Evolutionary conservation across 805 yeast genomes (phyloP), one percentile per base, ranked within the genome.

Genomic region (Brettanomyces sp.): DNA sequence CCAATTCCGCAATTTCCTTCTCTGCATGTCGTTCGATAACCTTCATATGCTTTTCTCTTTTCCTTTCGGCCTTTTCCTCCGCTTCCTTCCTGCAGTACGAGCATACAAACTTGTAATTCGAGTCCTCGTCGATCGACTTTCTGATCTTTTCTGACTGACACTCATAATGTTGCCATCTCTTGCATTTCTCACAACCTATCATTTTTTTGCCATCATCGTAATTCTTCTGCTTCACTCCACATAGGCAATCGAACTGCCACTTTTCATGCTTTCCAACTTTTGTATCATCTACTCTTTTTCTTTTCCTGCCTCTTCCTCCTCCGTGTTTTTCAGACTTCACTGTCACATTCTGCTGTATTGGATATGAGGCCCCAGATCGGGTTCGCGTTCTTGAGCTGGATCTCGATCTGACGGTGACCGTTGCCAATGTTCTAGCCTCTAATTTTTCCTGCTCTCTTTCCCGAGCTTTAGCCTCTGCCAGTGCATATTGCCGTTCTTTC

Each of bases 161-260:
- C 12, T 50, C 56, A 3, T 55, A 59, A 52, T 68, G 73, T 61
- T 67, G 66, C 73, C 73, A 68, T 12, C 62, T 58, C 18, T 55
- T 55, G 49, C 73, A 68, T 32, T 22, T 42, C 40, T 58, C 59
- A 49, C 73, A 68, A 40, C 58, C 61, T 18, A 68, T 62, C 49
- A 63, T 59, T 41, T 54, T 52, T 25, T 48, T 48, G 2, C 70
- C 72, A 48, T 68, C 73, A 45, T 69, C 73, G 47, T 56, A 64
- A 51, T 68, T 65, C 14, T 55, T 53, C 14, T 67, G 66, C 43
- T 58, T 55, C 7, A 59, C 52, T 6, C 72, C 73, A 47, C 73
- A 69, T 9, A 42, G 13, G 45, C 73, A 68, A 46, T 68, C 72
- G 49, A 68, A 68, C 36, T 56, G 52, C 73, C 72, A 68, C 32